Evolutionary conservation across 768 basidiomycete genomes (phyloP), one percentile per base, ranked within the genome.

Genomic region (Xanthoconium stramineum): DNA sequence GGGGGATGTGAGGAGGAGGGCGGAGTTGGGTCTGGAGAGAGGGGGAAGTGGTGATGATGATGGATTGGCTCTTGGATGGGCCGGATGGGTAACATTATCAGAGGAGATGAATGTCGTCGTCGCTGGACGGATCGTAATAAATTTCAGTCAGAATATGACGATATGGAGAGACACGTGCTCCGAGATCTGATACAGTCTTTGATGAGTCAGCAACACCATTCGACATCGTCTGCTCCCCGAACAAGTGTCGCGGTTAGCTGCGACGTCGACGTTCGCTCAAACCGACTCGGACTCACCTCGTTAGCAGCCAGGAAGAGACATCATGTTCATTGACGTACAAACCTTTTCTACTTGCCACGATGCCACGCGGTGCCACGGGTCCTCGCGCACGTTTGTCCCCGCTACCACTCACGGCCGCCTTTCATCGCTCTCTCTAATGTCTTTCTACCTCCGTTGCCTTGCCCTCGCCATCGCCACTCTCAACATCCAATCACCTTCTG

Each of bases 111-210:
- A 15, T 3, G 51, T 33, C 37, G 59, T 53, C 19, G 58, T 54
- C 14, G 57, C 37, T 60, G 43, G 28, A 43, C 42, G 40, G 10
- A 35, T 30, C 3, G 10, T 32, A 42, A 52, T 51, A 64, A 61
- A 62, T 32, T 62, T 62, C 57, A 52, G 53, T 38, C 35, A 28
- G 40, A 51, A 58, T 65, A 69, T 74, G 74, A 74, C 69, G 74
- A 69, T 66, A 68, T 67, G 50, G 53, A 49, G 55, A 61, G 59
- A 67, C 74, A 75, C 73, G 74, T 75, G 74, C 67, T 58, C 52
- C 51, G 47, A 48, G 43, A 56, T 58, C 49, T 53, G 47, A 58
- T 58, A 56, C 43, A 32, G 52, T 61, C 44, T 63, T 53, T 60
- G 69, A 69, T 71, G 71, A 73, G 44, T 73, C 72, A 71, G 70